phyloP scores from a whole-genome alignment of 805 yeast genomes.

The Wickerhamiella sorbophila region DNA sequence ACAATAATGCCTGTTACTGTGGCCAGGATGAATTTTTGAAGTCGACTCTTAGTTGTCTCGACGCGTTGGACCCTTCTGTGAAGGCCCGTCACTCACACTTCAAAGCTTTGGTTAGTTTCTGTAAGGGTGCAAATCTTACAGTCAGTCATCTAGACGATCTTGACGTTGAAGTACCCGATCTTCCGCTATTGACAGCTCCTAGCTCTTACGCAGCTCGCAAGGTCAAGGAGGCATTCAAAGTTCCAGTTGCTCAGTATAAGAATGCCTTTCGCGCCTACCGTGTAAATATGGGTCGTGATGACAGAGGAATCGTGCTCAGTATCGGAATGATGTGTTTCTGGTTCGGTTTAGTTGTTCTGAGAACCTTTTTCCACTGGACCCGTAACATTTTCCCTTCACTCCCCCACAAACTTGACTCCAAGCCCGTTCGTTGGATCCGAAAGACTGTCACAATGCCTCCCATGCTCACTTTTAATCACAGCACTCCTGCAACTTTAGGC shows the following conservation, averaged over 20 bases:
- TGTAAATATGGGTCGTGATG: not conserved
- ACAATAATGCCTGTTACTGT: not conserved
- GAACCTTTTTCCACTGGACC: not conserved
- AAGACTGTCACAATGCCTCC: constrained; percentile 20
- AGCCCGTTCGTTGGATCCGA: not conserved
- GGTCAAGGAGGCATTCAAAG: not conserved
- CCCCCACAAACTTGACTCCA: not conserved
- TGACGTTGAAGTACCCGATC: not conserved
- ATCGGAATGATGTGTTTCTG: not conserved
- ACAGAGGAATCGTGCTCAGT: not conserved
- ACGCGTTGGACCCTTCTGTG: not conserved
- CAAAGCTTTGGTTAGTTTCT: not conserved
- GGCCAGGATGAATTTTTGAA: not conserved
- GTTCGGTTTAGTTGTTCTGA: not conserved
- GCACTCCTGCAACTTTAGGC: constrained; percentile 9
- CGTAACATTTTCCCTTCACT: not conserved
- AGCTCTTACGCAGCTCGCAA: not conserved
- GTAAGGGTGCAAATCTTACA: not conserved
- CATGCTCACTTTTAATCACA: constrained; percentile 17
- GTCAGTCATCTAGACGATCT: not conserved
- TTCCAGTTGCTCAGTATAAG: not conserved
- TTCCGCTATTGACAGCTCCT: not conserved
- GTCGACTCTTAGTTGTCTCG: not conserved
- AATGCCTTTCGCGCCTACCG: not conserved
- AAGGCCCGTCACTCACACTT: not conserved